Conservation (phyloP, 768 basidiomycete genomes). For the Scleroderma citrinum region DNA sequence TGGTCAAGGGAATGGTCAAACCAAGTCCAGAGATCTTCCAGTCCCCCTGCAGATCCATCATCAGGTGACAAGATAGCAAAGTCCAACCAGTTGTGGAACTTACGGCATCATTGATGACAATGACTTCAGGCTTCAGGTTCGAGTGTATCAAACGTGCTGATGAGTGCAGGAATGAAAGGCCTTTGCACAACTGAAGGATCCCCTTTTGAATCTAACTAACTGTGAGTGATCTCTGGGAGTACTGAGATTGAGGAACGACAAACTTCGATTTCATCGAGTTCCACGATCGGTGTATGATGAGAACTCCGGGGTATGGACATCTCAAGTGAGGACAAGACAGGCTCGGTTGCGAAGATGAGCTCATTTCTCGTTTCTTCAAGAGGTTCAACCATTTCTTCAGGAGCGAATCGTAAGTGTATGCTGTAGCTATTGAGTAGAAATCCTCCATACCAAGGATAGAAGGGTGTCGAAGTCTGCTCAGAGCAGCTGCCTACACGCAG, state of each 20-base stretch:
- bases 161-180: conserved; percentile 83
- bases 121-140: conserved; percentile 80
- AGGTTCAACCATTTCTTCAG: conserved; percentile 92
- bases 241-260: conserved; percentile 14
- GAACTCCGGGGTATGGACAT: conserved; percentile 66
- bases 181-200: conserved; percentile 87
- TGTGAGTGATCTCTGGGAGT: conserved; percentile 3
- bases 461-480: conserved; percentile 85
- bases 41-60: conserved; percentile 63
- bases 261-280: conserved; percentile 95
- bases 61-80: not conserved
- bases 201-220: conserved; percentile 84
- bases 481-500: conserved; percentile 63
- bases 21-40: conserved; percentile 96
- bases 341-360: conserved; percentile 91
- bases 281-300: conserved; percentile 52
- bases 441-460: conserved; percentile 69
- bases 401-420: conserved; percentile 5
- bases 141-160: conserved; percentile 91
- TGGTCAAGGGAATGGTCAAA: conserved; percentile 70
- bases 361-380: conserved; percentile 88
- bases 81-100: conserved; percentile 21
- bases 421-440: not conserved
- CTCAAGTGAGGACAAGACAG: conserved; percentile 75
- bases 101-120: conserved; percentile 86